Base-by-base conservation (phyloP, 2,329 filamentous ascomycete species). In the Beauveria bassiana region DNA sequence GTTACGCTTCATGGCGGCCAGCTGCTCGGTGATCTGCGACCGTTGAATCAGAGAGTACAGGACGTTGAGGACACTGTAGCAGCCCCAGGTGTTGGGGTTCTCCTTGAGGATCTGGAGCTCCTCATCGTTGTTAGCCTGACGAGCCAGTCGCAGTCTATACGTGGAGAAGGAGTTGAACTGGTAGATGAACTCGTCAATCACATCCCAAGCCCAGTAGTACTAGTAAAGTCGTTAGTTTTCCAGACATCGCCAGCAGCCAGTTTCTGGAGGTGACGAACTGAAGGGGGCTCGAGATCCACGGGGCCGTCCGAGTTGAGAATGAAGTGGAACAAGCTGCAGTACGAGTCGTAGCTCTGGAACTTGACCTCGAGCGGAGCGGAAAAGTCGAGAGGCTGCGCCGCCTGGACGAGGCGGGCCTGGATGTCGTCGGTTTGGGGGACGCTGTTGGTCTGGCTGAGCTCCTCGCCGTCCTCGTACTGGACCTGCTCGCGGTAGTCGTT, bases 191-290 rank as follows among this genome's bases (percentile, higher is more conserved):
- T 99, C 95, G 77, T 99, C 95, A 78, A 99, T 97, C 68, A 98
- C 93, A 76, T 99, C 95, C 95, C 95, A 99, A 47, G 95, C 95
- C 95, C 95, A 99, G 81, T 93, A 97, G 80, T 96, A 96, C 91
- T 98, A 49, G 24, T n/a, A 10, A n/a, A 26, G 53, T 60, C 46
- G 52, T 61, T 58, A 47, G 62, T 65, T 62, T 65, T 62, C 54
- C 54, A 16, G 34, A 16, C 46, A 55, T 54, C 28, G n/a, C 22
- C 26, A 55, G 9, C 8, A 43, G 38, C n/a, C 40, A 28, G 38
- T 24, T 52, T 50, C 26, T 31, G 4, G 4, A 54, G 5, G 28
- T 64, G 34, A 84, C 90, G 79, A 82, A 97, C 93, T 75, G 93
- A 96, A 69, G 95, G 95, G 67, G 93, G 90, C 77, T 99, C 95